Evolutionary conservation across 306 rosid genomes (phyloP), one percentile per base, ranked within the genome.

Genomic region (Alnus glutinosa): DNA sequence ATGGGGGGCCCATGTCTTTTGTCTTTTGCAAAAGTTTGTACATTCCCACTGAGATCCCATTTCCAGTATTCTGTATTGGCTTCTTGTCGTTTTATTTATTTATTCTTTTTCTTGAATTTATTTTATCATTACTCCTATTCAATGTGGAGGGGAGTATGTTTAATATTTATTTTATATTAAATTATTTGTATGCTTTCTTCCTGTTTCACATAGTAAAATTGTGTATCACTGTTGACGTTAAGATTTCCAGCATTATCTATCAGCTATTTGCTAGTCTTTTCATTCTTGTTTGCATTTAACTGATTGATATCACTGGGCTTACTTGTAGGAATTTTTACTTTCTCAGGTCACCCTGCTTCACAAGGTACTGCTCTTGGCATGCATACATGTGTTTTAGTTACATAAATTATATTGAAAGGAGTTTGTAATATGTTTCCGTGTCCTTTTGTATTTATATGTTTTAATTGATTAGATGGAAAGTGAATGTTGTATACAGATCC

Each of bases 311-410:
- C 28, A 32, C 18, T 69, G 28, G 28, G 12, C 58, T 77, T 46
- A 3, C n/a, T 61, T 75, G 67, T 54, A 81, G 90, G 89, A 63
- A 84, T 80, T 84, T 80, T 89, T 84, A 72, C 76, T 62, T 89
- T 92, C 70, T 46, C 82, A 13, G 90, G 91, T 15, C 84, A 78
- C 74, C 64, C 81, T 74, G 62, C 83, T 83, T 81, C 71, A 7
- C 85, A 86, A 88, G 92, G 91, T 92, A 89, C 34, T 64, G 11
- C 2, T 67, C 51, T 75, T 9, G 64, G 61, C 74, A 75, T 48
- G 15, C 58, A 74, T 12, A 50, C 39, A 0, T 46, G 32, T 13
- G 68, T 47, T 39, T 66, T 3, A 23, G 30, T 51, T 50, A 19
- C 55, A 15, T 66, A n/a, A 37, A 39, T 39, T 66, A 18, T 66